phyloP scores from a whole-genome alignment of 306 rosid species.

The Cajanus cajan region DNA sequence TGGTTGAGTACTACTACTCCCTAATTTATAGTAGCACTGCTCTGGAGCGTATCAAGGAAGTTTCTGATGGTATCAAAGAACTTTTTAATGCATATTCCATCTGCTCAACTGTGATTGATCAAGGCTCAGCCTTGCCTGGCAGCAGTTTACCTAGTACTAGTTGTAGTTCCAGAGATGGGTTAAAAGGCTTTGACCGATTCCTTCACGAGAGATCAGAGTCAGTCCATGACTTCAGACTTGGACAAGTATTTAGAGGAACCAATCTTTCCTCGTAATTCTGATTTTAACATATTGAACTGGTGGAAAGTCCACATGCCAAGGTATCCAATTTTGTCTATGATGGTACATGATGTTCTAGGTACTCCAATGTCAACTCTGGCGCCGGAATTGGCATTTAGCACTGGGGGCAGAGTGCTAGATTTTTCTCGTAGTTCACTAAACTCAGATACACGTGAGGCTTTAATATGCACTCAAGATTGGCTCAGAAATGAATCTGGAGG shows the following conservation, averaged over 20 bases:
- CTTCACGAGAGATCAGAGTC: conserved; percentile 84
- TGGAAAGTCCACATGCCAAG: conserved; percentile 98
- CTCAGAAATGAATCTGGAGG: conserved; percentile 71
- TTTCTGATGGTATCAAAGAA: conserved; percentile 77
- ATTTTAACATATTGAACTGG: conserved; percentile 89
- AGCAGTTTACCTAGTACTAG: conserved; percentile 71
- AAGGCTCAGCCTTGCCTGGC: conserved; percentile 85
- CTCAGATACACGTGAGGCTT: conserved; percentile 73
- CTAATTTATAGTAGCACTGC: conserved; percentile 89
- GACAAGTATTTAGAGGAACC: conserved; percentile 97
- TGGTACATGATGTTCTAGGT: conserved; percentile 94
- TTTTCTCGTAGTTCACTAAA: conserved; percentile 54
- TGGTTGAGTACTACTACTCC: conserved; percentile 95
- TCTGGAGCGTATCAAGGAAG: conserved; percentile 84
- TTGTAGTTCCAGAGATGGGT: conserved; percentile 70
- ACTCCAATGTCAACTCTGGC: conserved; percentile 93
- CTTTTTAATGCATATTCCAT: conserved; percentile 83
- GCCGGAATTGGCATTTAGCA: conserved; percentile 67
- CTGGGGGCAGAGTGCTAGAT: conserved; percentile 71
- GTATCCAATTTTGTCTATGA: conserved; percentile 94
- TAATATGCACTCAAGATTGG: conserved; percentile 95
- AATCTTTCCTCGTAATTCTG: conserved; percentile 79
- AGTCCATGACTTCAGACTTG: conserved; percentile 65
- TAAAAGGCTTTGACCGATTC: conserved; percentile 91
- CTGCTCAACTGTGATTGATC: conserved; percentile 82